phyloP scores from a whole-genome alignment of 1,284 basidiomycete genomes.

The Microstroma glucosiphilum region DNA sequence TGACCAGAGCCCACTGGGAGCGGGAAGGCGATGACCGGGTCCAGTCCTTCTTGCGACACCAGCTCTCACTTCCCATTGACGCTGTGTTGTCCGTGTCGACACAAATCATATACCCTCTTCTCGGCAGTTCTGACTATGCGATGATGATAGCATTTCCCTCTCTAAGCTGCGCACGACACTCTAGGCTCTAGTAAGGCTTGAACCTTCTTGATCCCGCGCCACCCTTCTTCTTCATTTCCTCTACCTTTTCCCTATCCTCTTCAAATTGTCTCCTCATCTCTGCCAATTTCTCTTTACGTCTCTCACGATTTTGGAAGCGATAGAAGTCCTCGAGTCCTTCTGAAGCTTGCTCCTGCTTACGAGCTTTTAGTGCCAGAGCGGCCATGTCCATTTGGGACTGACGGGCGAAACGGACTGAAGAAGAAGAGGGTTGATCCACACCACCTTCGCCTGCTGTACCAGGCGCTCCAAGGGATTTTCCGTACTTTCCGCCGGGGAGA shows the following conservation, averaged over 20 bases:
- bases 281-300: slow-evolving; percentile 40
- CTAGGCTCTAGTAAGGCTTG: slow-evolving; percentile 35
- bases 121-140: no score
- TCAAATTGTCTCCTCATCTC: slow-evolving; percentile 43
- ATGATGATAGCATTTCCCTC: no score
- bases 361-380: not conserved
- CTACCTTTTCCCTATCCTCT: slow-evolving; percentile 40
- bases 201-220: slow-evolving; percentile 23
- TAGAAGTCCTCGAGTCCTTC: slow-evolving; percentile 44
- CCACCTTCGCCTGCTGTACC: slow-evolving; percentile 12
- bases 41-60: no score
- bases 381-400: not conserved
- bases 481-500: slow-evolving; percentile 41
- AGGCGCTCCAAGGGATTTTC: slow-evolving; percentile 25
- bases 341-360: slow-evolving; percentile 3
- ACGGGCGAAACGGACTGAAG: not conserved
- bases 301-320: slow-evolving; percentile 44
- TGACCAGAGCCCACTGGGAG: no score
- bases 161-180: no score
- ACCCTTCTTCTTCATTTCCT: slow-evolving; percentile 31
- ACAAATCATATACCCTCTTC: no score
- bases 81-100: no score
- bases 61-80: no score
- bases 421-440: not conserved
- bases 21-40: no score